Evolutionary conservation across 257 asterid genomes (phyloP).

Genomic region (Handroanthus guayacan): DNA sequence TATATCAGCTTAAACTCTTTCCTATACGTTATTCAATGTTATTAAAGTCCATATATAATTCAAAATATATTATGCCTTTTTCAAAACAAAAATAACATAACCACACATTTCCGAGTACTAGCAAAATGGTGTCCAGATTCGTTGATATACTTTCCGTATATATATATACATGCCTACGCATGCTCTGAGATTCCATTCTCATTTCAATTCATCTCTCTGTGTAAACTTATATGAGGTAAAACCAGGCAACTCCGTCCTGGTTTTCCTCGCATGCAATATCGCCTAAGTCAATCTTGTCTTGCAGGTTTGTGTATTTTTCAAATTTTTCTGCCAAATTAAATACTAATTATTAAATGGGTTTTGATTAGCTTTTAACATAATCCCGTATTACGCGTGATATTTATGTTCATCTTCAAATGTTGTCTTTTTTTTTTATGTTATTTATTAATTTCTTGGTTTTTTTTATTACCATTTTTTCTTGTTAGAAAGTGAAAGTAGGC

Average conservation of each 20-base stretch:
- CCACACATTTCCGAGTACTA: no score
- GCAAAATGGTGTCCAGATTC: conserved; percentile 7
- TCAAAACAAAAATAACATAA: no score
- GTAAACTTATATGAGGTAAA: not conserved
- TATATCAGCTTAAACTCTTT: no score
- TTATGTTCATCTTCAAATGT: not conserved
- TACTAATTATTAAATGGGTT: not conserved
- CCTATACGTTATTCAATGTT: no score
- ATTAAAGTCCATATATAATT: no score
- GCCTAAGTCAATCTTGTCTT: not conserved
- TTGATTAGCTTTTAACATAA: not conserved
- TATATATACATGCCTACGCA: not conserved
- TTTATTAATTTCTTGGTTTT: not conserved
- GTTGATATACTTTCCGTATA: not conserved
- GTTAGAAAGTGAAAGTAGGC: no score
- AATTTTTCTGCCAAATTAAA: not conserved
- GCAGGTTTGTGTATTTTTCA: not conserved
- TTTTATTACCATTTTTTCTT: no score
- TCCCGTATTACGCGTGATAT: not conserved
- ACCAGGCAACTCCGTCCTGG: conserved; percentile 2
- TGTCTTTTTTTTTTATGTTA: no score
- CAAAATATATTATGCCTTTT: no score
- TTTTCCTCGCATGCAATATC: conserved; percentile 20
- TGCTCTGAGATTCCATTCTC: not conserved
- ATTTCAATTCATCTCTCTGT: not conserved